These are phyloP conservation scores for Medicago ruthenica DNA, from an alignment of 306 rosid species.

Conservation along the genomic window DNA sequence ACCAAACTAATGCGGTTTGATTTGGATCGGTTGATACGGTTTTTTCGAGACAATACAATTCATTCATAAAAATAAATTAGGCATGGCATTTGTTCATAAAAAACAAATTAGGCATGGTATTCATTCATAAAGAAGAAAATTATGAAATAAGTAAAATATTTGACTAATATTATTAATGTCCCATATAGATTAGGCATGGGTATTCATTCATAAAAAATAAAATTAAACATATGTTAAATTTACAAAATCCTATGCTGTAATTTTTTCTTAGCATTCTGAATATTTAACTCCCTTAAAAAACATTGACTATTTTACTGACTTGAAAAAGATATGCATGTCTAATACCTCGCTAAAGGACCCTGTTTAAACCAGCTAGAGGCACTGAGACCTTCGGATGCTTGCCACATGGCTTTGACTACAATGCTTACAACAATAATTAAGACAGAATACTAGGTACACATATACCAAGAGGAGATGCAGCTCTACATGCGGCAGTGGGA, in stretches of 20 bases:
- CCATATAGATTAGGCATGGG: background rate
- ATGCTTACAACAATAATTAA: background rate
- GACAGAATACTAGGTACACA: background rate
- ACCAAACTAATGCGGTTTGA: too few relatives aligned
- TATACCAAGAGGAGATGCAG: constrained; percentile 10
- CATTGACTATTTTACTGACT: too few relatives aligned
- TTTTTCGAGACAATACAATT: too few relatives aligned
- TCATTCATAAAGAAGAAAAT: background rate
- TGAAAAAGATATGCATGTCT: too few relatives aligned
- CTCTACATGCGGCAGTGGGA: background rate
- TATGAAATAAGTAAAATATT: background rate
- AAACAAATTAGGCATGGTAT: background rate
- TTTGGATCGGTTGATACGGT: too few relatives aligned
- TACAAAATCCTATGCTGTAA: too few relatives aligned
- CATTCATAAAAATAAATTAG: background rate
- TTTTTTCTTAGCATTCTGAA: too few relatives aligned
- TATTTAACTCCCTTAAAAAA: too few relatives aligned
- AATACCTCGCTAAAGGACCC: too few relatives aligned
- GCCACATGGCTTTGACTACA: background rate
- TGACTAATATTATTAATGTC: background rate
- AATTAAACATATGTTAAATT: too few relatives aligned
- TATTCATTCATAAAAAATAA: background rate
- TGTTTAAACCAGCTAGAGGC: too few relatives aligned
- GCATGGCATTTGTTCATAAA: background rate
- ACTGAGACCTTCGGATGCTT: too few relatives aligned